Percentiles rank a stretch among this genome's conserved stretches.
phyloP scores from a whole-genome alignment of 352 stramenopile species.

The Lagenidium giganteum region DNA sequence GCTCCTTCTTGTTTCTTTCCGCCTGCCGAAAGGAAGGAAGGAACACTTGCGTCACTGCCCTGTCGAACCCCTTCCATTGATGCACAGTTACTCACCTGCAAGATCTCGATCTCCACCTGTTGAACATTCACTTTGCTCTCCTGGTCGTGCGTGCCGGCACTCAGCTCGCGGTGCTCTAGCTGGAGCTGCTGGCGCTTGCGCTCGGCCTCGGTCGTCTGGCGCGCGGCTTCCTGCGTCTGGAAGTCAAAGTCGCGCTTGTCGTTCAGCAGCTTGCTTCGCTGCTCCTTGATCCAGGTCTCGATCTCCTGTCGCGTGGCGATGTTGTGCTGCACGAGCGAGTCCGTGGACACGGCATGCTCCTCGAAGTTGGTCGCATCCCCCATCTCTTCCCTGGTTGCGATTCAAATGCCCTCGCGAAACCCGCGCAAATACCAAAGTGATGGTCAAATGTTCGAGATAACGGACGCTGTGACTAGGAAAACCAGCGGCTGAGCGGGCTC shows the following conservation, averaged over 20 bases:
- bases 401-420: constrained; percentile 3
- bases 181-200: constrained; percentile 16
- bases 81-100: constrained; percentile 26
- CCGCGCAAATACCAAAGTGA: no score
- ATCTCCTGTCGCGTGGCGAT: constrained; percentile 20
- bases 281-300: constrained; percentile 17
- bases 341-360: constrained; percentile 6
- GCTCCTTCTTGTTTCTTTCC: constrained; percentile 52
- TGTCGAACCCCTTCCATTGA: neutral
- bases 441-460: no score
- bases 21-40: constrained; percentile 7
- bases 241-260: constrained; percentile 17
- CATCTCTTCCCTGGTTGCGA: neutral
- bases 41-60: neutral
- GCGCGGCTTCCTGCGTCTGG: constrained; percentile 10
- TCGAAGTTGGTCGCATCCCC: neutral
- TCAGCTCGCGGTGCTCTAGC: constrained; percentile 14
- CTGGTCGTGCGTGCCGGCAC: constrained; percentile 24
- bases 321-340: constrained; percentile 12
- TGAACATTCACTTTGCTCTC: constrained; percentile 46
- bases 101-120: constrained; percentile 65
- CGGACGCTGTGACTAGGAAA: no score
- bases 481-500: no score
- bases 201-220: constrained; percentile 12
- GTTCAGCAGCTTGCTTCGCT: constrained; percentile 12